Evolutionary conservation across 441 rosid genomes (phyloP).

Genomic region (Adansonia madagascariensis): DNA sequence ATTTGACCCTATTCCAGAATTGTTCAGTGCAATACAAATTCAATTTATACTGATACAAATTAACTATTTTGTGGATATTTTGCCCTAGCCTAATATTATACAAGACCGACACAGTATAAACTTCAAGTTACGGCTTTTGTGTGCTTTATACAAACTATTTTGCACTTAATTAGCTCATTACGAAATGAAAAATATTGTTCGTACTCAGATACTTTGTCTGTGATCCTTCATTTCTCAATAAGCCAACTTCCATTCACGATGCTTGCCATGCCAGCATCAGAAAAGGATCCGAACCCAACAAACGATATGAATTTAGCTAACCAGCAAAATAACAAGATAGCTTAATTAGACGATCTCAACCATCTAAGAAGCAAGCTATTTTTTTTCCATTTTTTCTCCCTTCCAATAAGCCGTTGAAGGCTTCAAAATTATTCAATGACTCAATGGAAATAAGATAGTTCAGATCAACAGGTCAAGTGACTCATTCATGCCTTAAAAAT

Average conservation of each 20-base stretch:
- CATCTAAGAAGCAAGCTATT: constrained; percentile 8
- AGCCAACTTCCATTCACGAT: background rate
- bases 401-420: background rate
- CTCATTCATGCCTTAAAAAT: background rate
- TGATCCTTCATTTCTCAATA: background rate
- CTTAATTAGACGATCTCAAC: constrained; percentile 15
- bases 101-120: background rate
- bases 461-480: background rate
- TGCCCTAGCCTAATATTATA: background rate
- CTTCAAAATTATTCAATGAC: background rate
- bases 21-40: background rate
- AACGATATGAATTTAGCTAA: background rate
- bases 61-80: background rate
- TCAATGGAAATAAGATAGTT: constrained; percentile 2
- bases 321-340: background rate
- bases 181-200: background rate
- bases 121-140: background rate
- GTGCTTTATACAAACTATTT: background rate
- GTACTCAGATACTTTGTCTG: background rate
- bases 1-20: background rate
- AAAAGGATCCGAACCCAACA: constrained; percentile 21
- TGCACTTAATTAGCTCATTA: constrained; percentile 7
- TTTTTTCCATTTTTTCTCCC: background rate
- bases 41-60: background rate
- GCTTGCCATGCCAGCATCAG: constrained; percentile 12